phyloP scores from a whole-genome alignment of 257 asterid genomes.

The Leonotis leonurus region DNA sequence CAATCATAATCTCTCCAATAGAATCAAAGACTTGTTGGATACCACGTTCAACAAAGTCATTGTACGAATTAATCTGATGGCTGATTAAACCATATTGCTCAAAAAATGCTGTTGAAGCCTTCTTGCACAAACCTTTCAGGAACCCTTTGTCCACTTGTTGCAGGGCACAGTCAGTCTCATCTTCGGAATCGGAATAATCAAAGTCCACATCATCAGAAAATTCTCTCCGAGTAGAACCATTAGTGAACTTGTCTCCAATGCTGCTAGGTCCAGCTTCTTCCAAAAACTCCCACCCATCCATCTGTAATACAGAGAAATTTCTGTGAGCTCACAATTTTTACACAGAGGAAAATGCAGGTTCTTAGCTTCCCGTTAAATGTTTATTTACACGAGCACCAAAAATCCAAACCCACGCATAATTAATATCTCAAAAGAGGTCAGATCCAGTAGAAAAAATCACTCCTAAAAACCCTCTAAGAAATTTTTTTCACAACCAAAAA shows the following conservation, averaged over 20 bases:
- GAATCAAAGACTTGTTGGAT: slow-evolving; percentile 66
- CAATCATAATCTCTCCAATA: slow-evolving; percentile 62
- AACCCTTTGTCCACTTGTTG: slow-evolving; percentile 34
- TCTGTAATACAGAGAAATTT: neutral
- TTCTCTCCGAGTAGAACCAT: slow-evolving; percentile 34
- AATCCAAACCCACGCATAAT: neutral
- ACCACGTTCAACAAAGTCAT: slow-evolving; percentile 59
- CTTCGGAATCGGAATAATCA: slow-evolving; percentile 41
- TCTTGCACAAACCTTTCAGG: slow-evolving; percentile 48
- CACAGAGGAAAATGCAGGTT: neutral
- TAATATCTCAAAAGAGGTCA: neutral
- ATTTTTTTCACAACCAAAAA: neutral
- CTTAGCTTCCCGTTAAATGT: neutral
- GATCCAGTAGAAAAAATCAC: neutral
- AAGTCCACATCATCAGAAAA: slow-evolving; percentile 37
- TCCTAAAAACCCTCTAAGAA: neutral
- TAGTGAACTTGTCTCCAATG: slow-evolving; percentile 16
- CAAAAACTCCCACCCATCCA: slow-evolving; percentile 32
- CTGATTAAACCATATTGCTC: slow-evolving; percentile 69
- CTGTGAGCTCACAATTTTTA: neutral
- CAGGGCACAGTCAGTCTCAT: slow-evolving; percentile 32
- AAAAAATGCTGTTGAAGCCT: slow-evolving; percentile 61
- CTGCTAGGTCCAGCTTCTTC: slow-evolving; percentile 46
- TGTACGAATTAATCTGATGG: slow-evolving; percentile 79
- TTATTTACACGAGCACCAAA: neutral